phyloP scores from a whole-genome alignment of 345 rosid genomes.

The Eucalyptus melliodora region DNA sequence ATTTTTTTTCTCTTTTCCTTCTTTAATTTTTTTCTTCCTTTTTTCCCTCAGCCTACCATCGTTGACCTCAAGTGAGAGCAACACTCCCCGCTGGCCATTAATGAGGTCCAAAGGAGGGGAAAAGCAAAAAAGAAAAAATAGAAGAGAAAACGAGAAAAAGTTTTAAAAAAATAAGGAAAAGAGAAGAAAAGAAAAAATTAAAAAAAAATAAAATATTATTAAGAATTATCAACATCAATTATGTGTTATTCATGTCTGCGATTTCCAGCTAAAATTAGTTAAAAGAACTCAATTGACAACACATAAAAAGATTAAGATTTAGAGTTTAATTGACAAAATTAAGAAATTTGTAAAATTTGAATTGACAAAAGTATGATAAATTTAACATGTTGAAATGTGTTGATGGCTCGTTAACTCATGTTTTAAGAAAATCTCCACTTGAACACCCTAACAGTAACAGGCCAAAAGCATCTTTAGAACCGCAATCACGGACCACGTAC shows the following conservation, averaged over 20 bases:
- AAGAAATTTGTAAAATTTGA: accelerated
- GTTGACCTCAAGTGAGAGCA: too few relatives aligned
- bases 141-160: too few relatives aligned
- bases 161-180: too few relatives aligned
- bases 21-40: too few relatives aligned
- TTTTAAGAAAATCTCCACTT: neutral
- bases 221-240: accelerated
- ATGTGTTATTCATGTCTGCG: accelerated
- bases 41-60: too few relatives aligned
- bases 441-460: neutral
- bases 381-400: neutral
- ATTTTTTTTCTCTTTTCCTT: too few relatives aligned
- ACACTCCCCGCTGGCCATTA: too few relatives aligned
- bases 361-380: accelerated
- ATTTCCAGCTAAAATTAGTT: accelerated
- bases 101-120: too few relatives aligned
- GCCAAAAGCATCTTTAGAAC: neutral
- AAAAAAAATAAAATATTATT: too few relatives aligned
- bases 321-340: accelerated
- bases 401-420: neutral
- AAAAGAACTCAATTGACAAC: accelerated
- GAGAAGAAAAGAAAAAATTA: accelerated
- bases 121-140: too few relatives aligned
- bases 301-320: too few relatives aligned
- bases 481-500: neutral